Percentiles rank a stretch among this genome's conserved stretches.
These are phyloP conservation scores for Setaria italica DNA, from an alignment of 202 grass and related monocot genomes.

Conservation along the genomic window DNA sequence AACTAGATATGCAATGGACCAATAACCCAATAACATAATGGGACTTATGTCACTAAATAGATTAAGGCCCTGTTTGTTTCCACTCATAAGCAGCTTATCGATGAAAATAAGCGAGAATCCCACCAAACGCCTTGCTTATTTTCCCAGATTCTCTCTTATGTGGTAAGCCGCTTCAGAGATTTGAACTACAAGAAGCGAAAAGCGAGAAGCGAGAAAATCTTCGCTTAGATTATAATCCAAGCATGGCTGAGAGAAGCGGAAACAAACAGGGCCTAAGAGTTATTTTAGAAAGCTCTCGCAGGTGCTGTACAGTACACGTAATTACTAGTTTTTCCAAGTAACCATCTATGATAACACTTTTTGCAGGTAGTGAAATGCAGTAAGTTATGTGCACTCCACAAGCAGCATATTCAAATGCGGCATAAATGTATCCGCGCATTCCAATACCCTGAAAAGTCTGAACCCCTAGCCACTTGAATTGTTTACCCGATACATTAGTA, in stretches of 20 bases:
- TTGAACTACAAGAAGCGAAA: too few species aligned
- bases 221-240: too few species aligned
- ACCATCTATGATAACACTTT: constrained; percentile 13
- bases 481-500: neutral
- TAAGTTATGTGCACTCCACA: constrained; percentile 9
- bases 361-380: neutral
- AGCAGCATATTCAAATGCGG: constrained; percentile 20
- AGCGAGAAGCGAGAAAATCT: too few species aligned
- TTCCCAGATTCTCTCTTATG: too few species aligned
- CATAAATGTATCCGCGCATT: constrained; percentile 18
- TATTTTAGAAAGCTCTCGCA: neutral
- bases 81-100: too few species aligned
- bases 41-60: neutral
- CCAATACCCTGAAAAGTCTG: neutral
- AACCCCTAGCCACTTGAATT: neutral
- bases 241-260: too few species aligned
- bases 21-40: neutral
- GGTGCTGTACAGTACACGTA: neutral
- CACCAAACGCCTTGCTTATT: too few species aligned
- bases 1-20: constrained; percentile 20
- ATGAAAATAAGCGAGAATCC: too few species aligned
- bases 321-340: constrained; percentile 6
- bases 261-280: neutral
- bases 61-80: neutral
- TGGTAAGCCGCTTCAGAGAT: too few species aligned